A percentile compares a stretch with the other conserved stretches of the same genome.
Evolutionary conservation across 1,284 basidiomycete genomes (phyloP).

Genomic region (Ganoderma sinense): DNA sequence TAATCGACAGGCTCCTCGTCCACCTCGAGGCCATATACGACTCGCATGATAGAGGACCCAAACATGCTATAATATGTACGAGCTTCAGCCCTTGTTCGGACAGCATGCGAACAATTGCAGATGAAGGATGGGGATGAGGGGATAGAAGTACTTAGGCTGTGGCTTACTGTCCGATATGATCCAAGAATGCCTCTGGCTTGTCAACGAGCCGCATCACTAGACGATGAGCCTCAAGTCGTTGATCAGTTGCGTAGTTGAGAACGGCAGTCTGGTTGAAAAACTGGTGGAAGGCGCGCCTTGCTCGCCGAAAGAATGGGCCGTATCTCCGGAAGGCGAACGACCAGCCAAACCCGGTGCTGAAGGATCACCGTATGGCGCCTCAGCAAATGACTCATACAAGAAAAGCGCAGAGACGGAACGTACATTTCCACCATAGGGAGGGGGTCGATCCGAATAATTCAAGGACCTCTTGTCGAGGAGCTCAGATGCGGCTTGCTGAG

Average conservation of each 20-base stretch:
- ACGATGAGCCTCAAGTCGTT: conserved; percentile 15
- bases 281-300: conserved; percentile 23
- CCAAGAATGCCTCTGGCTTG: conserved; percentile 16
- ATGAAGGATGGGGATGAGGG: background rate
- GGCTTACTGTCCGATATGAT: conserved; percentile 27
- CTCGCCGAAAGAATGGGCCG: conserved; percentile 14
- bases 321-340: conserved; percentile 20
- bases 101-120: too few species aligned
- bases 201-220: conserved; percentile 15
- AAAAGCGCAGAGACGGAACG: background rate
- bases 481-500: conserved; percentile 5
- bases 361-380: background rate
- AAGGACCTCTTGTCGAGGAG: conserved; percentile 13
- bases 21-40: conserved; percentile 43
- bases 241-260: conserved; percentile 5
- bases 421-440: conserved; percentile 2
- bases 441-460: conserved; percentile 8
- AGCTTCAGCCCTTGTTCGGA: background rate
- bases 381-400: background rate
- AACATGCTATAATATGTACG: conserved; percentile 31
- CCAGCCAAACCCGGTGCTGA: conserved; percentile 24
- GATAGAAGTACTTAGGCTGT: background rate
- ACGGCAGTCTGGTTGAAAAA: conserved; percentile 26
- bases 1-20: conserved; percentile 34
- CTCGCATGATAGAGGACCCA: conserved; percentile 40